These are phyloP conservation scores for Pisolithus sp. DNA, from an alignment of 768 basidiomycete species.

Conservation along the genomic window DNA sequence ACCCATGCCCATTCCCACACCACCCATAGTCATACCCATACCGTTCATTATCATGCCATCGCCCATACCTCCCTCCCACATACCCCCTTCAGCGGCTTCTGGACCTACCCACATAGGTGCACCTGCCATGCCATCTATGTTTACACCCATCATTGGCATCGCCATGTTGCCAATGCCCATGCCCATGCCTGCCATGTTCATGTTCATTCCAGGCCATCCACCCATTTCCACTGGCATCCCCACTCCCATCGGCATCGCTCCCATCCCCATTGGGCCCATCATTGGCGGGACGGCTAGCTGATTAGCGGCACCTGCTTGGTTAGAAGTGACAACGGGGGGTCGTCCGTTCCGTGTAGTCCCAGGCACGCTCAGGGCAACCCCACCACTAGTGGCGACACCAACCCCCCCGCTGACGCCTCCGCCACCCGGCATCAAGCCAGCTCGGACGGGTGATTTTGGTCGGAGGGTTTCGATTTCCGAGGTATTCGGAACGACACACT, in stretches of 20 bases:
- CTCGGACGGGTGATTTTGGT: constrained; percentile 77
- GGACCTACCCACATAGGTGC: constrained; percentile 32
- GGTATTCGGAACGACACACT: constrained; percentile 63
- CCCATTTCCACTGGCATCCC: constrained; percentile 30
- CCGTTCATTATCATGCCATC: constrained; percentile 40
- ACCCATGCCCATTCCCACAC: constrained; percentile 31
- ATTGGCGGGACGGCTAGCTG: constrained; percentile 23
- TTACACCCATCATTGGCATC: constrained; percentile 37
- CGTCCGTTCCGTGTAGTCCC: constrained; percentile 13
- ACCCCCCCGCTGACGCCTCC: constrained; percentile 19
- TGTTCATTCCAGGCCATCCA: constrained; percentile 32
- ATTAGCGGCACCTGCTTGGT: constrained; percentile 14
- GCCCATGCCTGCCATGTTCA: constrained; percentile 33
- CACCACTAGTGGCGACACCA: constrained; percentile 9
- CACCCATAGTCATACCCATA: constrained; percentile 24
- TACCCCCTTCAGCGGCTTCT: constrained; percentile 26
- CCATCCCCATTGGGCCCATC: constrained; percentile 29
- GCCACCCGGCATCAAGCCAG: constrained; percentile 23
- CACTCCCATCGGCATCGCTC: constrained; percentile 33
- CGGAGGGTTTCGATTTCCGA: constrained; percentile 78
- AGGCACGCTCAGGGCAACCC: constrained; percentile 3
- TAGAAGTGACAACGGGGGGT: constrained; percentile 7
- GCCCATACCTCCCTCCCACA: constrained; percentile 34
- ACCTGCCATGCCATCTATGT: constrained; percentile 26
- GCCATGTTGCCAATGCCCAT: constrained; percentile 36